These are phyloP conservation scores for Boletus vinaceobasis DNA, from an alignment of 768 basidiomycete species.

Conservation along the genomic window DNA sequence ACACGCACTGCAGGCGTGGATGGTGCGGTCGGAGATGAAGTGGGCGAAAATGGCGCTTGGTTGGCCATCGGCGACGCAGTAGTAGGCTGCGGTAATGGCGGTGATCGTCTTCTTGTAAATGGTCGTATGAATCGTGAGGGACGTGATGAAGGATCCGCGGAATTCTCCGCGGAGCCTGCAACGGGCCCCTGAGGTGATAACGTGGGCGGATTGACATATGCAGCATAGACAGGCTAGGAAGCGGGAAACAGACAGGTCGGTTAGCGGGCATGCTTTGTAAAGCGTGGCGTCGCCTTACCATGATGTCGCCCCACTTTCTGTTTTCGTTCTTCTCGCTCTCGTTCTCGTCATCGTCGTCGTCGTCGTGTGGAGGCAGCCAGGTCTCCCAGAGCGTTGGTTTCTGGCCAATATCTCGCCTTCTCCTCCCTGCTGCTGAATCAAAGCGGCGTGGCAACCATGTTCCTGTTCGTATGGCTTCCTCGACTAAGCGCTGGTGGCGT, in stretches of 20 bases:
- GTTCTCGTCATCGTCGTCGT: slow-evolving; percentile 10
- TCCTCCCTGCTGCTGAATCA: slow-evolving; percentile 12
- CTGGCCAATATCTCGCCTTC: slow-evolving; percentile 29
- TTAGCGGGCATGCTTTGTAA: background rate
- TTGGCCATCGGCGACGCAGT: slow-evolving; percentile 2
- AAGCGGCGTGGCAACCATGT: slow-evolving; percentile 47
- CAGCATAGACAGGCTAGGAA: slow-evolving; percentile 24
- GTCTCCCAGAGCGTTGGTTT: slow-evolving; percentile 32
- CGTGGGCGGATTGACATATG: slow-evolving; percentile 14
- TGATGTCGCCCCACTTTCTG: slow-evolving; percentile 27
- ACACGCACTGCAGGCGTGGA: slow-evolving; percentile 32
- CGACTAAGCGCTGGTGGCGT: slow-evolving; percentile 54
- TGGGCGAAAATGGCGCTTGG: background rate
- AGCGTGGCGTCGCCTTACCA: slow-evolving; percentile 15
- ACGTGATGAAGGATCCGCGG: slow-evolving; percentile 5
- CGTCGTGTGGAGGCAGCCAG: slow-evolving; percentile 12
- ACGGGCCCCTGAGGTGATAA: slow-evolving; percentile 2
- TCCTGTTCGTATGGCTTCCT: slow-evolving; percentile 63
- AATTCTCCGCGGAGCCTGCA: background rate
- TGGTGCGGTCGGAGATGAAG: slow-evolving; percentile 8
- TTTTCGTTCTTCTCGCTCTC: background rate
- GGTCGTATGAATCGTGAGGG: slow-evolving; percentile 15
- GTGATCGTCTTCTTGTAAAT: slow-evolving; percentile 13
- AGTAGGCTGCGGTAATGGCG: slow-evolving; percentile 12
- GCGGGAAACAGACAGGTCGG: background rate